These are phyloP conservation scores for Russula sp. DNA, from an alignment of 768 basidiomycete species.

Conservation along the genomic window DNA sequence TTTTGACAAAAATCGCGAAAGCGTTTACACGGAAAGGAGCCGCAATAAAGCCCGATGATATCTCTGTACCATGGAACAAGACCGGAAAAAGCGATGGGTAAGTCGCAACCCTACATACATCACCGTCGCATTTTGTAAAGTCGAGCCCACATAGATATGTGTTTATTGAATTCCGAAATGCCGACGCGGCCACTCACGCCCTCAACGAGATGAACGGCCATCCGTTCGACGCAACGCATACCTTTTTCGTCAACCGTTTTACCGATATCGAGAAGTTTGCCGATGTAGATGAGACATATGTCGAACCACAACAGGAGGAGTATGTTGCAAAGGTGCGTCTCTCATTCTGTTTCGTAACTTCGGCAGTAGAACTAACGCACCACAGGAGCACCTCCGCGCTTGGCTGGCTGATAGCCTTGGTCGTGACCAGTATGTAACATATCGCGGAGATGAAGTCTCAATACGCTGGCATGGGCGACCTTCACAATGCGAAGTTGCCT, in stretches of 20 bases:
- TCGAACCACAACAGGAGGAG: slow-evolving; percentile 69
- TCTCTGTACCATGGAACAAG: slow-evolving; percentile 85
- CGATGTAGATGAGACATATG: slow-evolving; percentile 71
- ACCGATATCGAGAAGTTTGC: slow-evolving; percentile 84
- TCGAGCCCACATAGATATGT: slow-evolving; percentile 52
- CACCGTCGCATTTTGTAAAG: background rate
- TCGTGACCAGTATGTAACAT: slow-evolving; percentile 94
- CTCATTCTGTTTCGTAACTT: slow-evolving; percentile 6
- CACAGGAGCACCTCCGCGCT: slow-evolving; percentile 88
- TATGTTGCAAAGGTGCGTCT: slow-evolving; percentile 68
- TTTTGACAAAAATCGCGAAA: slow-evolving; percentile 77
- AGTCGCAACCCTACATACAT: slow-evolving; percentile 30
- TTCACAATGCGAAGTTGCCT: slow-evolving; percentile 76
- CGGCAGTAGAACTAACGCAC: background rate
- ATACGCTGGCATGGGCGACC: slow-evolving; percentile 93
- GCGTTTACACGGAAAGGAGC: slow-evolving; percentile 82
- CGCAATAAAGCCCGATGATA: slow-evolving; percentile 68
- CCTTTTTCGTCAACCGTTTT: slow-evolving; percentile 82
- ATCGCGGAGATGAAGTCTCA: slow-evolving; percentile 86
- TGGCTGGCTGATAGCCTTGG: slow-evolving; percentile 93
- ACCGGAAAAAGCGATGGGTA: slow-evolving; percentile 92
- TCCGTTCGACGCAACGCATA: slow-evolving; percentile 85
- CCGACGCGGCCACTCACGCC: slow-evolving; percentile 68
- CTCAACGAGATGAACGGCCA: slow-evolving; percentile 67
- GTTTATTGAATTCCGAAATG: slow-evolving; percentile 74